Percentiles rank a stretch among this genome's conserved stretches.
Evolutionary conservation across 2,329 filamentous ascomycete species (phyloP).

Genomic region (Apiospora hydei): DNA sequence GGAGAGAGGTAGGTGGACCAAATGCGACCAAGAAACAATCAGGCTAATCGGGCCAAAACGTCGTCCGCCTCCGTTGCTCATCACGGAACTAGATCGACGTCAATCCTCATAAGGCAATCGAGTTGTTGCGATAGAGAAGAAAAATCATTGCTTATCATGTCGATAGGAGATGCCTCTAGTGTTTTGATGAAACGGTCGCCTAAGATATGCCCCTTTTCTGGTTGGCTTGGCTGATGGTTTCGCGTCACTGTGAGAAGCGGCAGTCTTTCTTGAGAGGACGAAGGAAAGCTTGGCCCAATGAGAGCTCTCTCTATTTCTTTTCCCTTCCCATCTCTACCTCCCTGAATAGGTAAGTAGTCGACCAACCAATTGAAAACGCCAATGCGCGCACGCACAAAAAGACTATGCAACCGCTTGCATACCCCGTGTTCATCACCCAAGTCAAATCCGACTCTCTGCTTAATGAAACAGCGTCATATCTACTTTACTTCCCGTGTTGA

Average conservation of each 20-base stretch:
- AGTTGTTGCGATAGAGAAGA: neutral
- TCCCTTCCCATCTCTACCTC: neutral
- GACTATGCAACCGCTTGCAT: neutral
- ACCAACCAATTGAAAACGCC: neutral
- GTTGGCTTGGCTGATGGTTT: too few relatives aligned
- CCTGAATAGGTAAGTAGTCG: neutral
- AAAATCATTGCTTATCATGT: neutral
- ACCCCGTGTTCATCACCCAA: neutral
- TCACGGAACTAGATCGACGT: constrained; percentile 3
- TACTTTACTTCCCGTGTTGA: neutral
- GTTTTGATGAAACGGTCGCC: too few relatives aligned
- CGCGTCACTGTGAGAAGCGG: too few relatives aligned
- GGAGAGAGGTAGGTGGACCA: neutral
- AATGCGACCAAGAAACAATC: neutral
- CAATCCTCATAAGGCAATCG: neutral
- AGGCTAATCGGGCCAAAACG: constrained; percentile 13
- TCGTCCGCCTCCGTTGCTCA: neutral
- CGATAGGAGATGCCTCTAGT: neutral
- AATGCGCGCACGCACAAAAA: neutral
- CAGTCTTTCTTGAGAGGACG: too few relatives aligned
- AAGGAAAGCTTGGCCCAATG: too few relatives aligned
- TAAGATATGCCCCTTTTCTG: neutral
- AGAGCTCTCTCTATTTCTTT: too few relatives aligned
- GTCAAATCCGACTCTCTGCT: neutral
- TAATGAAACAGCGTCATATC: neutral